A percentile compares a stretch with the other conserved stretches of the same genome.
Evolutionary conservation across 768 basidiomycete genomes (phyloP).

Genomic region (Kwoniella dendrophila): DNA sequence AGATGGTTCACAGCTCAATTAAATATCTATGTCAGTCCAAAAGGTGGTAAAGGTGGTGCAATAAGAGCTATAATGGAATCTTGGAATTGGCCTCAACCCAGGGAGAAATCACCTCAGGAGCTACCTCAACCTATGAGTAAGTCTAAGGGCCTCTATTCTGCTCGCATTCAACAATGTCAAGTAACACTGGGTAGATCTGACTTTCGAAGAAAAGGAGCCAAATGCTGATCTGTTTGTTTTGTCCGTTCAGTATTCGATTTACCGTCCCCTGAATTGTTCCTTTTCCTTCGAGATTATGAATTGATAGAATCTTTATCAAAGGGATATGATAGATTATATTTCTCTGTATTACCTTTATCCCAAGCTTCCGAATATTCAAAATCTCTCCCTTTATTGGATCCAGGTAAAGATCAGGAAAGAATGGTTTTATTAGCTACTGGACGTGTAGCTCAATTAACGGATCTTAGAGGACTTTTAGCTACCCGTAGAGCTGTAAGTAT

Average conservation of each 20-base stretch:
- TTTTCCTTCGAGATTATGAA: conserved; percentile 20
- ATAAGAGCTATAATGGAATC: conserved; percentile 17
- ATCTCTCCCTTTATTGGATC: too few species aligned
- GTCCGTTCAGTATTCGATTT: conserved; percentile 26
- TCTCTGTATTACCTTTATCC: conserved; percentile 12
- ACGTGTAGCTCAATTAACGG: neutral
- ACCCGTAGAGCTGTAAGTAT: conserved; percentile 8
- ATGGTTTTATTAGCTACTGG: conserved; percentile 18
- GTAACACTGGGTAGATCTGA: too few species aligned
- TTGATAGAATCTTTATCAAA: conserved; percentile 8
- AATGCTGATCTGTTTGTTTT: too few species aligned
- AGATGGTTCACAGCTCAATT: conserved; percentile 10
- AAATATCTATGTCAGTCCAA: neutral
- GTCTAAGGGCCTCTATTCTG: too few species aligned
- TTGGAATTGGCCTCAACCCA: conserved; percentile 23
- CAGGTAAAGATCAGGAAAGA: conserved; percentile 2
- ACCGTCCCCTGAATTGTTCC: conserved; percentile 21
- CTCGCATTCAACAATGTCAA: too few species aligned
- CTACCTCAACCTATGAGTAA: neutral
- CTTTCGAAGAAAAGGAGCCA: too few species aligned
- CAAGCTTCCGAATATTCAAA: too few species aligned
- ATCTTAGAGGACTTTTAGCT: too few species aligned
- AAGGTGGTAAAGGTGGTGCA: conserved; percentile 1
- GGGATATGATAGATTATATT: neutral
- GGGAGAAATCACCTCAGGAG: neutral